Evolutionary conservation across 805 yeast species (phyloP).

Genomic region (Saccharomycopsis malanga): DNA sequence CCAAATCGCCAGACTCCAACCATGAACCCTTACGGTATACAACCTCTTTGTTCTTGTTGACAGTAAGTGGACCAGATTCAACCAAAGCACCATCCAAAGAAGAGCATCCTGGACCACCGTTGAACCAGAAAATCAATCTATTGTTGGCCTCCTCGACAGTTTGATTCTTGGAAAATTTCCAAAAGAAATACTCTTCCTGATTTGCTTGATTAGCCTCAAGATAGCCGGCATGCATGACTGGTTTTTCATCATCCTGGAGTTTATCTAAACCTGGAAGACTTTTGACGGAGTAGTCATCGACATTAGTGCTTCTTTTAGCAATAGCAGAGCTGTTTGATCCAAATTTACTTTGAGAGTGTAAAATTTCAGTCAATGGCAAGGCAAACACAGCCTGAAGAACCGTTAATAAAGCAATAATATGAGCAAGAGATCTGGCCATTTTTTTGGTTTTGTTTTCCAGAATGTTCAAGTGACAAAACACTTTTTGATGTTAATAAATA

Average conservation of each 20-base stretch:
- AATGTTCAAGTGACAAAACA: no score
- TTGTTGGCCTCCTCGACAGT: conserved; percentile 26
- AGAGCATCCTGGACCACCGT: conserved; percentile 98
- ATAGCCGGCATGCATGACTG: conserved; percentile 57
- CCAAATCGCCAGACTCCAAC: conserved; percentile 63
- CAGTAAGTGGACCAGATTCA: conserved; percentile 86
- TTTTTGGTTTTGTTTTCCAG: no score
- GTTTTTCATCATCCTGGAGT: conserved; percentile 4
- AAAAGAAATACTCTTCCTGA: conserved; percentile 62
- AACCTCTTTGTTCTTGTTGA: conserved; percentile 41
- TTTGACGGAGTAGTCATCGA: no score
- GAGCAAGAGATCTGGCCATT: no score
- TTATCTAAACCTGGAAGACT: conserved; percentile 21
- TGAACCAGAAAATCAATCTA: conserved; percentile 75
- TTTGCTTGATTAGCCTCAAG: conserved; percentile 47
- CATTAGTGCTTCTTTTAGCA: no score
- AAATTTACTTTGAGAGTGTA: no score
- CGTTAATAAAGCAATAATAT: no score
- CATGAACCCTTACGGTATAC: conserved; percentile 59
- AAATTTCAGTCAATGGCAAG: no score
- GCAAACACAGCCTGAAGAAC: no score
- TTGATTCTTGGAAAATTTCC: conserved; percentile 50
- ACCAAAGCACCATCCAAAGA: conserved; percentile 97
- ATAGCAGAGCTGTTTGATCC: no score
- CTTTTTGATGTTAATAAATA: no score